phyloP scores from a whole-genome alignment of 805 yeast species.

The Wickerhamiella brachini region DNA sequence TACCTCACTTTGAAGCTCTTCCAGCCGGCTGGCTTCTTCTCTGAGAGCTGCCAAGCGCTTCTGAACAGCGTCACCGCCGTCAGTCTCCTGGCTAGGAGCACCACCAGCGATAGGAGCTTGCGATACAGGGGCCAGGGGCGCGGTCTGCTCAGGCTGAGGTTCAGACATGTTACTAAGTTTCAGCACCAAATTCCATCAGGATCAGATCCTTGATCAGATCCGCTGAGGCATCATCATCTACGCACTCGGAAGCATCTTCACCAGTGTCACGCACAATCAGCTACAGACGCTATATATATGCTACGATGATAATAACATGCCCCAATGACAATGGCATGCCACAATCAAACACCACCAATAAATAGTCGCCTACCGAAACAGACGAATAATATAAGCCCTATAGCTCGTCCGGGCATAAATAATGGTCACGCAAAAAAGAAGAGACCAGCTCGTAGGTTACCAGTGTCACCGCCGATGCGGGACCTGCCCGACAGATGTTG shows the following conservation, averaged over 20 bases:
- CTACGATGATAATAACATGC: too few species aligned
- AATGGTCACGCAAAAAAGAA: neutral
- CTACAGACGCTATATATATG: too few species aligned
- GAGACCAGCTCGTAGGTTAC: constrained; percentile 62
- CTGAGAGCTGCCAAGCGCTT: constrained; percentile 30
- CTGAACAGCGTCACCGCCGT: neutral
- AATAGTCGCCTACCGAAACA: too few species aligned
- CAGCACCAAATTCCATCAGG: too few species aligned
- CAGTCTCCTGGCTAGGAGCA: neutral
- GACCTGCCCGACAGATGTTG: constrained; percentile 80
- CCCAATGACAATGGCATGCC: too few species aligned
- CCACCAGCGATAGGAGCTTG: neutral
- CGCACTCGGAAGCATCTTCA: too few species aligned
- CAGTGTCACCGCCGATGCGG: constrained; percentile 89
- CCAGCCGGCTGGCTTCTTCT: constrained; percentile 46
- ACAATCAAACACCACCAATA: too few species aligned
- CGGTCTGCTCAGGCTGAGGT: neutral
- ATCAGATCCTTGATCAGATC: too few species aligned
- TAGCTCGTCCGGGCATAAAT: neutral
- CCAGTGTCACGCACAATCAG: too few species aligned
- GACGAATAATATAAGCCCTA: neutral
- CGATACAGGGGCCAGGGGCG: neutral
- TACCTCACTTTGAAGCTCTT: constrained; percentile 42
- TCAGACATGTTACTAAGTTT: neutral
- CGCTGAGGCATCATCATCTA: too few species aligned